Percentiles rank a stretch among this genome's conserved stretches.
Conservation (phyloP, 768 basidiomycete species). For the Mycena latifolia region DNA sequence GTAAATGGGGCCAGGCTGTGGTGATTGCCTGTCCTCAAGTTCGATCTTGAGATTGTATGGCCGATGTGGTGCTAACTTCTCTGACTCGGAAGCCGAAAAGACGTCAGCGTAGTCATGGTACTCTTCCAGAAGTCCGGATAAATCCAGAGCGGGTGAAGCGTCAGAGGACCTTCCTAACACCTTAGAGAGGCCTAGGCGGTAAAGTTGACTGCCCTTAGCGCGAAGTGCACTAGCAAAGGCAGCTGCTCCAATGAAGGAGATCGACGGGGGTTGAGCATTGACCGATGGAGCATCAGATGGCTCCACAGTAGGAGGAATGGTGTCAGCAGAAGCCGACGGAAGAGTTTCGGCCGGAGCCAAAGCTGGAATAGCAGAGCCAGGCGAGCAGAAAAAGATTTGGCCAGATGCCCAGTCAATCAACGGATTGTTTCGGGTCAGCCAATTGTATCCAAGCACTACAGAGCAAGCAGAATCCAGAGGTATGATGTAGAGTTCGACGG, state of each 20-base stretch:
- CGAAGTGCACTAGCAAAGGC: background rate
- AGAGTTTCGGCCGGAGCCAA: background rate
- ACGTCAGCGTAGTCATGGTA: background rate
- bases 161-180: conserved; percentile 1
- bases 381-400: conserved; percentile 2
- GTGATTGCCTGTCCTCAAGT: background rate
- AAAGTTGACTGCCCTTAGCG: conserved; percentile 1
- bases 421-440: conserved; percentile 1
- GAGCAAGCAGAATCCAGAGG: conserved; percentile 5
- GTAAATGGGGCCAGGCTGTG: background rate
- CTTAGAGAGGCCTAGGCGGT: conserved; percentile 1
- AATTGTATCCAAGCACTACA: conserved; percentile 1
- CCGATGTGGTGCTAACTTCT: conserved; percentile 5
- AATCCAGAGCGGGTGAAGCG: background rate
- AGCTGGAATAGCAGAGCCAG: background rate
- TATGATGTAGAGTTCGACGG: background rate
- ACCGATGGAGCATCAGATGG: background rate
- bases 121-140: background rate
- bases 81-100: background rate
- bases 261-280: background rate
- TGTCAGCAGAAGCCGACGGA: background rate
- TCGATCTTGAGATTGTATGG: conserved; percentile 12
- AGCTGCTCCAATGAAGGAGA: conserved; percentile 1
- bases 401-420: conserved; percentile 4
- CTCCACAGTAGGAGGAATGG: background rate